A percentile compares a stretch with the other conserved stretches of the same genome.
Evolutionary conservation across 306 rosid species (phyloP).

Genomic region (Pachyrhizus erosus): DNA sequence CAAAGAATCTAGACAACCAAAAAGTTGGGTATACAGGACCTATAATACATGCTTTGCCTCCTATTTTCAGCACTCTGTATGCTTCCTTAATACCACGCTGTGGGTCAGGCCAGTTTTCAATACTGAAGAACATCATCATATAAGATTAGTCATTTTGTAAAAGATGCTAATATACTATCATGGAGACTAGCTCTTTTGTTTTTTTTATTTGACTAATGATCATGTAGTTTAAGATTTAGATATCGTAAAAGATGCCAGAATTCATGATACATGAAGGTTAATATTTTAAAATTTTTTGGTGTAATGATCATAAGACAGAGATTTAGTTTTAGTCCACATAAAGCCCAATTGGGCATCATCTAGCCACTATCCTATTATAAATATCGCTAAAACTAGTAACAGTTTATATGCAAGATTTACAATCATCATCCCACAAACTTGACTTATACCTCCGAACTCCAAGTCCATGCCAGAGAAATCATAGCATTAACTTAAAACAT

Average conservation of each 20-base stretch:
- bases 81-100: slow-evolving; percentile 92
- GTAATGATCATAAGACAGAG: background rate
- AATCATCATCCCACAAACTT: background rate
- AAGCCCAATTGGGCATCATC: background rate
- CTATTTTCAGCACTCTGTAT: slow-evolving; percentile 76
- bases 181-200: background rate
- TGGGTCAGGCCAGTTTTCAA: slow-evolving; percentile 92
- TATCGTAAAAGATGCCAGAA: background rate
- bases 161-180: background rate
- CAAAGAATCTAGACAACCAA: slow-evolving; percentile 88
- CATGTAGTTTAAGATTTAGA: slow-evolving; percentile 1
- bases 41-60: slow-evolving; percentile 85
- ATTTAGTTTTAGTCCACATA: background rate
- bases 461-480: background rate
- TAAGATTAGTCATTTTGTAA: slow-evolving; percentile 14
- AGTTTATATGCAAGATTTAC: slow-evolving; percentile 3
- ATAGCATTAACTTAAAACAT: background rate
- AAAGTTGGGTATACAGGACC: slow-evolving; percentile 92
- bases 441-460: background rate
- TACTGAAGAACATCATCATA: slow-evolving; percentile 54
- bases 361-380: background rate
- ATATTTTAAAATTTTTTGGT: background rate
- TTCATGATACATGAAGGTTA: background rate
- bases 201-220: background rate
- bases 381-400: background rate